Conservation (phyloP, 805 yeast species). For the Pichia paraexigua region DNA sequence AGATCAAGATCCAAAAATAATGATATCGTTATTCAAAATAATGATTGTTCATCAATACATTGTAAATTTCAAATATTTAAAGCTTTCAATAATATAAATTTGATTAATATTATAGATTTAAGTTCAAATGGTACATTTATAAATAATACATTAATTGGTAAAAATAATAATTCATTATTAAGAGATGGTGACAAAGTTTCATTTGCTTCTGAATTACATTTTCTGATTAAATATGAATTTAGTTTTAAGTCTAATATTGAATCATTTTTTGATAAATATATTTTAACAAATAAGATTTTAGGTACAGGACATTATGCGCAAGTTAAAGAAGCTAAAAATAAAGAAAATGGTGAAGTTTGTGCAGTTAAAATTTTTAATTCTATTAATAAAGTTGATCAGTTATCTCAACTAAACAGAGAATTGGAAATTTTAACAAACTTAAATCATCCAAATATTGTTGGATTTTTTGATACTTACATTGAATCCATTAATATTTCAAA, state of each 20-base stretch:
- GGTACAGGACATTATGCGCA: slow-evolving; percentile 79
- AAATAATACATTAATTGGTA: slow-evolving; percentile 47
- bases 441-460: slow-evolving; percentile 65
- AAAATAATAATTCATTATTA: slow-evolving; percentile 40
- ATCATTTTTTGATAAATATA: slow-evolving; percentile 51
- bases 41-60: slow-evolving; percentile 60
- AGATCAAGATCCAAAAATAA: slow-evolving; percentile 33
- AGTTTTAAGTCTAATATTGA: slow-evolving; percentile 10
- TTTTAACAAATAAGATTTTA: slow-evolving; percentile 44
- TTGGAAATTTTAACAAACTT: slow-evolving; percentile 56
- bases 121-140: slow-evolving; percentile 63
- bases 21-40: slow-evolving; percentile 37
- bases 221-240: slow-evolving; percentile 22
- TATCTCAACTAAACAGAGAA: slow-evolving; percentile 48
- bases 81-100: slow-evolving; percentile 32
- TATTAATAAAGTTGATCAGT: slow-evolving; percentile 24
- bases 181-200: slow-evolving; percentile 57
- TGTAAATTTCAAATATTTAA: slow-evolving; percentile 35
- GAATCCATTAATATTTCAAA: slow-evolving; percentile 43
- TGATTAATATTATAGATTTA: slow-evolving; percentile 44
- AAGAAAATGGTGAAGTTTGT: slow-evolving; percentile 49
- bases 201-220: slow-evolving; percentile 35
- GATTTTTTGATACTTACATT: slow-evolving; percentile 45
- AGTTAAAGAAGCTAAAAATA: slow-evolving; percentile 62
- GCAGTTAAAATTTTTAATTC: slow-evolving; percentile 67